Evolutionary conservation across 352 stramenopile species (phyloP).

Genomic region (Globisporangium cederbergense): DNA sequence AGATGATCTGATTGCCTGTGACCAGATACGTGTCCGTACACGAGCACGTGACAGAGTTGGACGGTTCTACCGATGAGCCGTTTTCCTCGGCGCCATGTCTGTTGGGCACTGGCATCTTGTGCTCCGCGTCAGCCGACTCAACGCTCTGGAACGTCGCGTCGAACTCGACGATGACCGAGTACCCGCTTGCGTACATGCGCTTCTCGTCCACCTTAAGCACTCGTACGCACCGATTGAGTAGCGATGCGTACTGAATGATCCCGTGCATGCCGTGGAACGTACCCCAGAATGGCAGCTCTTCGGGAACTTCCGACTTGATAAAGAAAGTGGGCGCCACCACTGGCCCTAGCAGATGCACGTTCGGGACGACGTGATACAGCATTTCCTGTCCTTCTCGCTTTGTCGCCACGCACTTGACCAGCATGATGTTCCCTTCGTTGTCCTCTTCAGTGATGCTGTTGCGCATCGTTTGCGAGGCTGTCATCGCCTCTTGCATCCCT

Average conservation of each 20-base stretch:
- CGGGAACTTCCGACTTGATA: conserved; percentile 70
- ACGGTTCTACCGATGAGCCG: conserved; percentile 8
- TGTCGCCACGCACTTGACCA: conserved; percentile 64
- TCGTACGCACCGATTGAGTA: conserved; percentile 61
- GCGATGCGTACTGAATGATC: conserved; percentile 65
- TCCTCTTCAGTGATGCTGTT: conserved; percentile 61
- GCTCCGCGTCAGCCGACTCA: conserved; percentile 22
- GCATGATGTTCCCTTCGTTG: conserved; percentile 52
- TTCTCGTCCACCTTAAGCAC: conserved; percentile 62
- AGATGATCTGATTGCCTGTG: conserved; percentile 68
- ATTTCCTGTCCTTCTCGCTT: conserved; percentile 33
- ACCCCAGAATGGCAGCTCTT: conserved; percentile 80
- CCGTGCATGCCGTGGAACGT: conserved; percentile 62
- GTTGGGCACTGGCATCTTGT: conserved; percentile 11
- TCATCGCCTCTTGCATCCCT: conserved; percentile 48
- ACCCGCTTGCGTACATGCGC: conserved; percentile 59
- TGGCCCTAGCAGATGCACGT: conserved; percentile 54
- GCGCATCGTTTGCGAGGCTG: conserved; percentile 34
- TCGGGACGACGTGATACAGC: conserved; percentile 51
- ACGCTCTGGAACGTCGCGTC: conserved; percentile 53
- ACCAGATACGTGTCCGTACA: conserved; percentile 80
- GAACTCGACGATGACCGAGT: conserved; percentile 80
- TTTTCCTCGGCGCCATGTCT: background rate
- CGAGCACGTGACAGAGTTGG: conserved; percentile 45
- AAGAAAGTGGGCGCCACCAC: conserved; percentile 65